phyloP scores from a whole-genome alignment of 177 flowering plant genomes.

The Vitis hybrid region DNA sequence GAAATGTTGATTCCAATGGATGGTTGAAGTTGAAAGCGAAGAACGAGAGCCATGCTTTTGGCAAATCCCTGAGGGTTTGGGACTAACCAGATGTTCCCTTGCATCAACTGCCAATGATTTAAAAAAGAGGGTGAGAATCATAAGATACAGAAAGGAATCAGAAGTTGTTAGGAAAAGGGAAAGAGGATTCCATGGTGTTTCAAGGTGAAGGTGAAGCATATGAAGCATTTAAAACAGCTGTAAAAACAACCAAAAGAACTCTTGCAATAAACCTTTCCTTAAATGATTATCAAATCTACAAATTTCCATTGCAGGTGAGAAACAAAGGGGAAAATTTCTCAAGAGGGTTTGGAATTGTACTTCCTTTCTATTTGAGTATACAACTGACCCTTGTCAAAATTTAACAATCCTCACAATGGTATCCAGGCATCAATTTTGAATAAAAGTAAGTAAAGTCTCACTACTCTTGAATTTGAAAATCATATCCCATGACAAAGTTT shows the following conservation, averaged over 20 bases:
- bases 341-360: neutral
- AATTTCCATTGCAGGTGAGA: neutral
- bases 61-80: conserved; percentile 42
- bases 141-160: neutral
- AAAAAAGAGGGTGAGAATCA: neutral
- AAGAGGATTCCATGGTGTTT: neutral
- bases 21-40: conserved; percentile 43
- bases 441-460: too few species aligned
- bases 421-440: too few species aligned
- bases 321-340: too few species aligned
- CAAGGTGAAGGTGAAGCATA: neutral
- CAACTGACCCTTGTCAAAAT: neutral
- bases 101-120: conserved; percentile 55
- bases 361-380: neutral
- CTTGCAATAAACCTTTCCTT: neutral
- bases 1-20: conserved; percentile 26
- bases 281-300: neutral
- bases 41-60: conserved; percentile 43
- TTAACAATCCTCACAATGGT: too few species aligned
- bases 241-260: neutral
- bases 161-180: neutral
- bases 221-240: neutral
- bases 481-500: too few species aligned
- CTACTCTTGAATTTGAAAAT: too few species aligned
- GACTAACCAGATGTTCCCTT: conserved; percentile 57